Evolutionary conservation across 1,284 basidiomycete species (phyloP).

Genomic region (Microbotryum intermedium): DNA sequence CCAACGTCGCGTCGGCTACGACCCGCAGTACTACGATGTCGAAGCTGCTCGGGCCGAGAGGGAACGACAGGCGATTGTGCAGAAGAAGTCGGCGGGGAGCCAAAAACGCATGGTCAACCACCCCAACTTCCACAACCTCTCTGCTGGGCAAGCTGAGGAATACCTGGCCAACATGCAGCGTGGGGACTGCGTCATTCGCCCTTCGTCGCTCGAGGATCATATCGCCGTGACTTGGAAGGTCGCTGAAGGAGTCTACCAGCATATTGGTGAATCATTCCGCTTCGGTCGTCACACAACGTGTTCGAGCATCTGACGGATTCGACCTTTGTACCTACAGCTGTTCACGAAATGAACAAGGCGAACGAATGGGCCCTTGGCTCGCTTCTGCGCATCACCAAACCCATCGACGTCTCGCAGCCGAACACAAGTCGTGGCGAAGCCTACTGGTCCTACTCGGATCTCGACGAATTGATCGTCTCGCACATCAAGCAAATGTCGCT

Average conservation of each 20-base stretch:
- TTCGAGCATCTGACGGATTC: slow-evolving; percentile 1
- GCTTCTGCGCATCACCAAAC: slow-evolving; percentile 14
- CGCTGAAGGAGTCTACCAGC: slow-evolving; percentile 91
- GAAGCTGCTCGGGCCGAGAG: slow-evolving; percentile 58
- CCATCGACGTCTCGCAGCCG: background rate
- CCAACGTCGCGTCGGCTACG: slow-evolving; percentile 55
- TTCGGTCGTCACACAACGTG: background rate
- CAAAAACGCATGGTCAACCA: slow-evolving; percentile 85
- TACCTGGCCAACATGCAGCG: slow-evolving; percentile 83
- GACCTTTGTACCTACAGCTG: slow-evolving; percentile 52
- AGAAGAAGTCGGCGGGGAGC: slow-evolving; percentile 63
- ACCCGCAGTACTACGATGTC: slow-evolving; percentile 60
- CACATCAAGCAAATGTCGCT: slow-evolving; percentile 91
- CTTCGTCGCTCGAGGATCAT: slow-evolving; percentile 87
- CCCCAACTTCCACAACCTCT: slow-evolving; percentile 97
- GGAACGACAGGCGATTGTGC: slow-evolving; percentile 60
- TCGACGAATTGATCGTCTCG: slow-evolving; percentile 96
- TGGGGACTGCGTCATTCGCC: slow-evolving; percentile 91
- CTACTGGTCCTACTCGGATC: slow-evolving; percentile 79
- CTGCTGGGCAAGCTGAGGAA: slow-evolving; percentile 78
- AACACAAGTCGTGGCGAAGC: slow-evolving; percentile 43
- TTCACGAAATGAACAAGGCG: slow-evolving; percentile 67
- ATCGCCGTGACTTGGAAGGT: slow-evolving; percentile 99
- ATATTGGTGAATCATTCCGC: slow-evolving; percentile 59
- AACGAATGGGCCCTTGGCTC: slow-evolving; percentile 47